Base-by-base conservation (phyloP, 2,329 filamentous ascomycete species). In the Venturia aucupariae region DNA sequence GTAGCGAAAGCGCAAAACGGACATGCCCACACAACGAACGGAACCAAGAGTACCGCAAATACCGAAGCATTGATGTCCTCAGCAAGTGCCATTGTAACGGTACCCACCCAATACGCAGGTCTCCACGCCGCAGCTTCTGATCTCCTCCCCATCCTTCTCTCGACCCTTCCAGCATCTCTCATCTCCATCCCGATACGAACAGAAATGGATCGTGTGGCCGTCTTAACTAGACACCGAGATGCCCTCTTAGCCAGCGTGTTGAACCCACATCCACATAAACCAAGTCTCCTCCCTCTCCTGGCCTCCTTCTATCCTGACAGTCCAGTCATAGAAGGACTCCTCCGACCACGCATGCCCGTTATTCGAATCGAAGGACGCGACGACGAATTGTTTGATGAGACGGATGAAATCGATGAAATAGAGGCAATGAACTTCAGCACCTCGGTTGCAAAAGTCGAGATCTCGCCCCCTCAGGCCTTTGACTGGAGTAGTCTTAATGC, bases 201-300 rank as follows among this genome's bases (percentile, higher is more conserved):
- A 13, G 84, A 90, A 60, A 81, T 96, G 67, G 91, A 97, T 71
- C 88, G 90, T 68, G 90, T 90, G 2, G 89, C 90, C 24, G 88
- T 96, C 64, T 77, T 96, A 27, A 83, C 81, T 5, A 81, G 82
- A 66, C 82, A 87, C 73, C 86, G 86, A 71, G 80, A 86, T 39
- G 88, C 89, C 51, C 90, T 97, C 83, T 72, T 94, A 13, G 86
- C 91, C 6, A 93, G 90, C 73, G 86, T 95, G 15, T 78, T 97
- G 66, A 91, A 94, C 74, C 90, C 91, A 0, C 86, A 74, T 77
- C 85, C 67, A 79, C 86, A 71, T 79, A 84, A 70, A 81, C 81
- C 89, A 35, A 94, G 88, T 73, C 87, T 96, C 60, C 76, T 96
- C 60, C 92, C 93, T 0, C 89, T 96, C 70, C 78, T 97, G 32